Base-by-base conservation (phyloP, 768 basidiomycete species). In the Phlebiopsis flavidoalba region DNA sequence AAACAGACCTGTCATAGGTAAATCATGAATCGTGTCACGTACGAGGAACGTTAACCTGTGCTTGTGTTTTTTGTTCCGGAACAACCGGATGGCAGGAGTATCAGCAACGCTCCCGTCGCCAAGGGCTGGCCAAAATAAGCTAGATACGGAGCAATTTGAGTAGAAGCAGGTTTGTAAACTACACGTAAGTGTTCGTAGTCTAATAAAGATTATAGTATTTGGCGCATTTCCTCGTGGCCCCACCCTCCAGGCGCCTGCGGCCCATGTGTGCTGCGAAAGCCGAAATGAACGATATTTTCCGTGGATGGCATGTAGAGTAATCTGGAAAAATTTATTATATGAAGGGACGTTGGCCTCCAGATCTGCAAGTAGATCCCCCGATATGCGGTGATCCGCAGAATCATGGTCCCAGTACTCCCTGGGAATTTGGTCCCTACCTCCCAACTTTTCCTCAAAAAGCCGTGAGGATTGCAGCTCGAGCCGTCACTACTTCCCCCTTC, bases 301-400 rank as follows among this genome's bases (percentile, higher is more conserved):
- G 45, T 45, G 24, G 53, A 55, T 55, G 54, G 48, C 14, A 17
- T 11, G 11, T 19, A 55, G 15, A 43, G 54, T 45, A 55, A 55
- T 55, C 54, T 55, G 37, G 54, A 24, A 55, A 52, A 51, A 51
- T 51, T 51, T 31, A 43, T 49, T 49, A 15, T 55, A 55, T 55
- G 40, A 24, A 55, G 61, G 57, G 54, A 57, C 48, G 43, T 61
- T 40, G 45, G 53, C 22, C 36, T 26, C 19, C 48, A 50, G 47
- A 49, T 46, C 53, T 59, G 12, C 22, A 22, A 35, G 40, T 40
- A 36, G 54, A 55, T 55, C 51, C 57, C 72, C 71, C 70, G 71
- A 72, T 73, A 65, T 65, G 70, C 69, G 64, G 67, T 72, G 73
- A 74, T 74, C 73, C 72, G 73, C 70, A 66, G 65, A 69, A 68